Evolutionary conservation across 371 early-diverging fungal genomes (phyloP), one percentile per base, ranked within the genome.

Genomic region (Actinomortierella ambigua): DNA sequence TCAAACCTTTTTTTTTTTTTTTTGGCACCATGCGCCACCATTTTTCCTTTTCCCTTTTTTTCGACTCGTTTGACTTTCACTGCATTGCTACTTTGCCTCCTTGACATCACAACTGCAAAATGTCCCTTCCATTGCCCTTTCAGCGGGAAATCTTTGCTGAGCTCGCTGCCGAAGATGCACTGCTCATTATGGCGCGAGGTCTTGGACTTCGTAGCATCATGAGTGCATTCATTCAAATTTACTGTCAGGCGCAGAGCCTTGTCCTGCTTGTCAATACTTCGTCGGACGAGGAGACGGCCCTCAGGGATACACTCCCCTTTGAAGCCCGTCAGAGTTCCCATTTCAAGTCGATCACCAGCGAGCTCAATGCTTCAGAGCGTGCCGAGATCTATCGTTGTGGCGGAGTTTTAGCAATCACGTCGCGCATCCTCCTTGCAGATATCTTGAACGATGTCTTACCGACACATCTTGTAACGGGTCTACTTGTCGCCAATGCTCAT

Each of bases 351-450:
- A 61, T 73, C 17, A 73, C 67, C 6, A 73, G 75, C 22, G 75
- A 73, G 14, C 64, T 50, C 76, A 79, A 52, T 52, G 50, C 51
- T 3, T 40, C 53, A 47, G 77, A 56, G 71, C 92, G 90, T 60
- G 76, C 79, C 5, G 83, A 79, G 11, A 68, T 94, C 57, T 98
- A 98, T 78, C 82, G 88, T 2, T 66, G 77, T 28, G 96, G 99
- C 49, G 99, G 99, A 8, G 82, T 98, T 4, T 80, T 98, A 58
- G 85, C 93, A 5, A 82, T 93, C 26, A 95, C 98, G 1, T 90
- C 97, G 18, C 85, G 96, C 34, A 94, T 97, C 44, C 77, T 99
- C 26, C 88, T 96, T n/a, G 95, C 97, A 40, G 99, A 99, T 76
- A 81, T 99, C 80, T 77, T 99, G 29, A 89, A 90, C 58, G 82